These are phyloP conservation scores for Gnetum montanum DNA, from an alignment of 75 land plant species.

Conservation along the genomic window DNA sequence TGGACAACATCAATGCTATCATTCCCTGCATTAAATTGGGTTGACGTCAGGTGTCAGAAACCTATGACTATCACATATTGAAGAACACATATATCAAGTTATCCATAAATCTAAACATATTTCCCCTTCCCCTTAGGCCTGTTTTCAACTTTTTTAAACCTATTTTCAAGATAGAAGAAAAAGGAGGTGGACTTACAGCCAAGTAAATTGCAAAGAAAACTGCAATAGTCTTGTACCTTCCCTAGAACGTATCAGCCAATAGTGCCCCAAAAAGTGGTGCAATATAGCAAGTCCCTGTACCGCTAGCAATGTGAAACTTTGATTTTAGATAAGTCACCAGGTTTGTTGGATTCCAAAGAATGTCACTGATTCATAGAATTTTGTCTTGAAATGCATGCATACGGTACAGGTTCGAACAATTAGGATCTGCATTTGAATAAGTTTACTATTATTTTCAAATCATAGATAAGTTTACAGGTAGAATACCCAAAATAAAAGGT, in stretches of 20 bases:
- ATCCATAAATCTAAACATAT: not conserved
- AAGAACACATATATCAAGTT: not conserved
- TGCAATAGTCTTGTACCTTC: conserved; percentile 62
- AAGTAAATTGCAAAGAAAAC: conserved; percentile 41
- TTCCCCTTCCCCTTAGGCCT: too few species aligned
- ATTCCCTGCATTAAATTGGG: not conserved
- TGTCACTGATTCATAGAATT: conserved; percentile 80
- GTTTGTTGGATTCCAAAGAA: conserved; percentile 64
- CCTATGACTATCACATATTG: not conserved
- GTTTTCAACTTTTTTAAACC: too few species aligned
- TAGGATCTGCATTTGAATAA: too few species aligned
- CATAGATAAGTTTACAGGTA: too few species aligned
- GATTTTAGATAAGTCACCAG: conserved; percentile 42
- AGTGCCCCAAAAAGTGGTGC: conserved; percentile 66
- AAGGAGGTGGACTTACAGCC: conserved; percentile 26
- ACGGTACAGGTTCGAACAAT: too few species aligned
- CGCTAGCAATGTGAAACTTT: conserved; percentile 32
- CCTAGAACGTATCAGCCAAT: conserved; percentile 61
- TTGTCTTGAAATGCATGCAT: conserved; percentile 61
- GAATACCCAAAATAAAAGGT: too few species aligned
- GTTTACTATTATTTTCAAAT: too few species aligned
- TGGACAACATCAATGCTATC: not conserved
- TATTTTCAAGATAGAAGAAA: conserved; percentile 55
- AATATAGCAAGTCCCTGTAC: conserved; percentile 54
- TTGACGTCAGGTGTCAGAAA: too few species aligned